A percentile compares a stretch with the other conserved stretches of the same genome.
Conservation (phyloP, 305 asterid species). For the Fraxinus albicans region DNA sequence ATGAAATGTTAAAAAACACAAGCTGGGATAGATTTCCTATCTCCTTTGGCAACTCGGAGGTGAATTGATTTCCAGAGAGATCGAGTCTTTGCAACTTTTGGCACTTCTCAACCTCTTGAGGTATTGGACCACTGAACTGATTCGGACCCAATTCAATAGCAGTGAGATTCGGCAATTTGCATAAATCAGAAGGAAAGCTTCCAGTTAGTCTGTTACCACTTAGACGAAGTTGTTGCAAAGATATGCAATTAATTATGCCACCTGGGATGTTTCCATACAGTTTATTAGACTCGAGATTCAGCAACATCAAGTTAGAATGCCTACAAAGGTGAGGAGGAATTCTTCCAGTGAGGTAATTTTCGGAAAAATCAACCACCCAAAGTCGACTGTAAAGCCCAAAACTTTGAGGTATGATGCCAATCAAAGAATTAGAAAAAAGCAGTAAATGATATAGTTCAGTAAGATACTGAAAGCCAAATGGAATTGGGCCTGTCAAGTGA, state of each 20-base stretch:
- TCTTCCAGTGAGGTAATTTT: constrained; percentile 61
- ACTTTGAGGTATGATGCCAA: constrained; percentile 68
- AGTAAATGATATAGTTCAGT: constrained; percentile 54
- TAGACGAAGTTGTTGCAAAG: constrained; percentile 69
- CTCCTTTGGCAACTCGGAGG: constrained; percentile 61
- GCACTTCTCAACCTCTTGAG: constrained; percentile 58
- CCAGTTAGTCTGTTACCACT: constrained; percentile 60
- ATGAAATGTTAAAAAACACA: constrained; percentile 73
- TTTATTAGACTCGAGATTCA: constrained; percentile 65
- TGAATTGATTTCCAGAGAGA: constrained; percentile 63
- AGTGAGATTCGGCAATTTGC: constrained; percentile 61
- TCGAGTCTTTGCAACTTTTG: constrained; percentile 79
- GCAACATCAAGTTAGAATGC: constrained; percentile 55
- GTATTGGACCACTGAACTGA: constrained; percentile 61
- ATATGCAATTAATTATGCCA: constrained; percentile 54
- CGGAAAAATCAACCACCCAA: constrained; percentile 82
- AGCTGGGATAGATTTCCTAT: constrained; percentile 65
- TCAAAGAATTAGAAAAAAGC: constrained; percentile 66
- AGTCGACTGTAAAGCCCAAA: constrained; percentile 64
- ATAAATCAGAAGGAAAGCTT: constrained; percentile 65
- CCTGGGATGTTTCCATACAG: constrained; percentile 69
- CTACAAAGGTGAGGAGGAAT: constrained; percentile 69
- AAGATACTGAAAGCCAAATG: constrained; percentile 67
- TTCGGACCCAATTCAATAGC: constrained; percentile 78
- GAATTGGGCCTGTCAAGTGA: constrained; percentile 73